Conservation (phyloP, 306 rosid genomes). For the Vigna trinervia region DNA sequence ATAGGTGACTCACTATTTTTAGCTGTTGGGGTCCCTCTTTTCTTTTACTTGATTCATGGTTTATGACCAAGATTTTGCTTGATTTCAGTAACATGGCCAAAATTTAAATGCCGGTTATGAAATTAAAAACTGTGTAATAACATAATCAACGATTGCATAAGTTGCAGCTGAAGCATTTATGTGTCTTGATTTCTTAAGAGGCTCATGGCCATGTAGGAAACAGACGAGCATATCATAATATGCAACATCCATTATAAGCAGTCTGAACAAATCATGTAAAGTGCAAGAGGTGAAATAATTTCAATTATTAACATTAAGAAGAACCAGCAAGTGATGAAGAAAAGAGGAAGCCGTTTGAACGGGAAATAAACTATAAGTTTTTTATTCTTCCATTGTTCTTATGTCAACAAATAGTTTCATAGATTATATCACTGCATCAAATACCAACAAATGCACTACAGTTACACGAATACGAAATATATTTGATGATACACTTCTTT, state of each 20-base stretch:
- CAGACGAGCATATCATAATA: background rate
- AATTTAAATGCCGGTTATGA: background rate
- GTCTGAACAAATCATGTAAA: conserved; percentile 29
- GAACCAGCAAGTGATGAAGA: conserved; percentile 39
- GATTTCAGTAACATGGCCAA: conserved; percentile 4
- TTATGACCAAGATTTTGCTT: conserved; percentile 18
- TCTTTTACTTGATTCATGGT: conserved; percentile 16
- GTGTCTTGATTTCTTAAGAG: background rate
- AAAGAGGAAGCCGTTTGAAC: conserved; percentile 15
- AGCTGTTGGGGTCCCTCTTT: conserved; percentile 19
- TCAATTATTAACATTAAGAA: conserved; percentile 33
- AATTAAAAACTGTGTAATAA: background rate
- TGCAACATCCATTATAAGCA: background rate
- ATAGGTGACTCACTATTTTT: conserved; percentile 34
- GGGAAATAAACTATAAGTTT: background rate
- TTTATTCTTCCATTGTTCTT: conserved; percentile 27
- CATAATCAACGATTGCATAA: background rate
- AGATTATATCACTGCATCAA: conserved; percentile 23
- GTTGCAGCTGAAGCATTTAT: conserved; percentile 3
- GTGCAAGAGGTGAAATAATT: conserved; percentile 38
- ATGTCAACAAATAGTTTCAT: conserved; percentile 44
- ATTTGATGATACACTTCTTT: conserved; percentile 48
- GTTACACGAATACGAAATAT: conserved; percentile 25
- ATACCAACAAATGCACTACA: conserved; percentile 40
- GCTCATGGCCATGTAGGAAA: conserved; percentile 24